Base-by-base conservation (phyloP, 225 moss, liverwort and hornwort species). In the Sphagnum contortum region DNA sequence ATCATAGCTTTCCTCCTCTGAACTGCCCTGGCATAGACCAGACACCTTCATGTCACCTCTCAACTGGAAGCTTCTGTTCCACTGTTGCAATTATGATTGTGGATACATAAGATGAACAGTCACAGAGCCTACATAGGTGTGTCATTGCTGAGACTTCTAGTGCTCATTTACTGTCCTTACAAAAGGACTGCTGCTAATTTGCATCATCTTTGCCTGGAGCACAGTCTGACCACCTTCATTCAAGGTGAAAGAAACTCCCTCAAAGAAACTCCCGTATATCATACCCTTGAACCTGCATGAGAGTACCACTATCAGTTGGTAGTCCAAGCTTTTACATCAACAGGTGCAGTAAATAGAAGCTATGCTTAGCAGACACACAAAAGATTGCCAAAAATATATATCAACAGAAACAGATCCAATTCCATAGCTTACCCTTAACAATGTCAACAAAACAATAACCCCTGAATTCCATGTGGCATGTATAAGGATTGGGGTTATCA, bases 391-490 rank as follows among this genome's bases (percentile, higher is more conserved):
- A 60, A 47, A 49, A 50, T 12, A 9, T 5, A 44, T 50, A 11
- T 3, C 44, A 48, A 46, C 5, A 55, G 48, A 11, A 60, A 45
- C 62, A 59, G 6, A 57, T 5, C n/a, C 60, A 64, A 5, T 70
- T 12, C 4, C 5, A 55, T 7, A 69, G 45, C 87, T 71, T 82
- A 92, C 96, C 75, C 86, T 79, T 53, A 92, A 80, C 50, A 85
- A 4, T 5, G 96, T 91, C 61, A 98, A 66, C 5, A 98, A 57
- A 63, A 98, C 71, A 14, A 98, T 83, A 54, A 98, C 96, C 49
- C 96, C 96, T 0, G 96, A 98, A 70, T 98, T 98, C 96, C 96
- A 98, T 12, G 92, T 53, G 45, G 92, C 84, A 71, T 98, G 96
- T 65, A 98, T 91, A 56, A 98, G 76, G 2, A 98, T 85, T 12